Evolutionary conservation across 2,329 filamentous ascomycete genomes (phyloP).

Genomic region (Fusarium proliferatum): DNA sequence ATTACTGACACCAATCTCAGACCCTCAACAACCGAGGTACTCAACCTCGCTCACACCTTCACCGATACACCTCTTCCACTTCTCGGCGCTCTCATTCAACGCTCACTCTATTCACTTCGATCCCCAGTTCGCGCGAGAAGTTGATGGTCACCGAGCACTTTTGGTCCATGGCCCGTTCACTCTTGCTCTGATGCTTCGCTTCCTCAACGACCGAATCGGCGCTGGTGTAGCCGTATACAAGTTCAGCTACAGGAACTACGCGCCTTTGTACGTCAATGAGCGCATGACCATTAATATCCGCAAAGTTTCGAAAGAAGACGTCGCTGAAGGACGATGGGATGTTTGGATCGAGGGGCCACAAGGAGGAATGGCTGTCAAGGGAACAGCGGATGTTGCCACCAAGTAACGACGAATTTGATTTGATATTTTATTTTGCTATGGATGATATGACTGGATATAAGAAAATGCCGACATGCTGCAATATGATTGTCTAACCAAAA

Average conservation of each 20-base stretch:
- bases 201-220: conserved; percentile 56
- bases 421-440: not conserved
- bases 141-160: conserved; percentile 79
- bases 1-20: conserved; percentile 37
- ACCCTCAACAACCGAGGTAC: conserved; percentile 50
- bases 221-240: conserved; percentile 55
- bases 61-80: conserved; percentile 82
- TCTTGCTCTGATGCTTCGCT: conserved; percentile 79
- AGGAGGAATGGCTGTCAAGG: conserved; percentile 73
- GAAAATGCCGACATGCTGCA: conserved; percentile 25
- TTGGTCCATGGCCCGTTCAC: conserved; percentile 90
- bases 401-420: not conserved
- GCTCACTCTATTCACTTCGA: conserved; percentile 92
- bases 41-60: conserved; percentile 71
- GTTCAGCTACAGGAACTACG: conserved; percentile 83
- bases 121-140: conserved; percentile 71
- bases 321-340: conserved; percentile 50
- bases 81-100: conserved; percentile 92
- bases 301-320: conserved; percentile 50
- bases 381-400: conserved; percentile 51
- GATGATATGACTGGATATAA: conserved; percentile 12
- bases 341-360: conserved; percentile 58
- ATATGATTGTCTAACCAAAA: conserved; percentile 21
- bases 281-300: conserved; percentile 76
- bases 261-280: conserved; percentile 82